Conservation (phyloP, 176 grass and related monocot species). For the Alopecurus myosuroides region DNA sequence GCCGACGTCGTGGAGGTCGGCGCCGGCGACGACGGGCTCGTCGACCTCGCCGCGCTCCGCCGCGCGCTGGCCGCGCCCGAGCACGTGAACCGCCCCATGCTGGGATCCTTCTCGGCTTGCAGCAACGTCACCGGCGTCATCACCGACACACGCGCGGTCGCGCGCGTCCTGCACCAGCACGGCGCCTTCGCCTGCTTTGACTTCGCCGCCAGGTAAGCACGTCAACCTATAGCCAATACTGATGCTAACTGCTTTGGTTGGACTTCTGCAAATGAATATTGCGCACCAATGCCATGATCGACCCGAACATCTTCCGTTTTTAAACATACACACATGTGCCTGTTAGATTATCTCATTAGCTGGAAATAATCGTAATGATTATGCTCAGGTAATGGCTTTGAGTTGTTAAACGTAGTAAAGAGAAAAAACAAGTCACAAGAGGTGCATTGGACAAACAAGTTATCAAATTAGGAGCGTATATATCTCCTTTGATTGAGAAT, state of each 20-base stretch:
- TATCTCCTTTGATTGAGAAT: too few species aligned
- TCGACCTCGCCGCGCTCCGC: conserved; percentile 47
- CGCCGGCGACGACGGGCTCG: conserved; percentile 32
- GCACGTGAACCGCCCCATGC: conserved; percentile 49
- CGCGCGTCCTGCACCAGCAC: conserved; percentile 57
- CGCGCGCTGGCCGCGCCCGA: conserved; percentile 8
- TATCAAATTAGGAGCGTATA: neutral
- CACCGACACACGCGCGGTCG: conserved; percentile 51
- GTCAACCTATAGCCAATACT: neutral
- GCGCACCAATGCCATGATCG: neutral
- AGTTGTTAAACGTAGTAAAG: neutral
- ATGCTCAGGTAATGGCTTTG: neutral
- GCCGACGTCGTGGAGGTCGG: conserved; percentile 72
- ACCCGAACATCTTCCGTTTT: neutral
- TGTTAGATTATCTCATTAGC: neutral
- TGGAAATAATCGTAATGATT: neutral
- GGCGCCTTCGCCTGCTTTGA: conserved; percentile 89
- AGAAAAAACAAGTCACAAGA: neutral
- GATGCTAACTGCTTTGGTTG: neutral
- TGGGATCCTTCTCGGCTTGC: conserved; percentile 72
- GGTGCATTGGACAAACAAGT: neutral
- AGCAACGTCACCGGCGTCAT: conserved; percentile 80
- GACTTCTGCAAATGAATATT: neutral
- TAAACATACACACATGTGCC: neutral
- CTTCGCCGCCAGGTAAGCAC: conserved; percentile 67